A percentile compares a stretch with the other conserved stretches of the same genome.
Conservation (phyloP, 2,329 filamentous ascomycete species). For the Pochonia chlamydosporia region DNA sequence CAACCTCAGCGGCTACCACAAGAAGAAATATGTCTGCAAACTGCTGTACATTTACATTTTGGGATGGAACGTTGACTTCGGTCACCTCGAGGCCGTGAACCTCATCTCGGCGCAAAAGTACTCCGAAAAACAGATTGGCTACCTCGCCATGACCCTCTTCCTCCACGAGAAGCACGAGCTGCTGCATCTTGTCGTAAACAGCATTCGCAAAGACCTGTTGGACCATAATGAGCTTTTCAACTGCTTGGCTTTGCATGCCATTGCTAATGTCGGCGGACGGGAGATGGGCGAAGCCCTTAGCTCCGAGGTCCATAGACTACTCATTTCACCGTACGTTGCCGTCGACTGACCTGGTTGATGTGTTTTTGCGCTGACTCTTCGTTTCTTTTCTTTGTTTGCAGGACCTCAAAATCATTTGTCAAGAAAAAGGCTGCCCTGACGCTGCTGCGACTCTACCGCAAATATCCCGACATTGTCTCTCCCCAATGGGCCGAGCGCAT, state of each 20-base stretch:
- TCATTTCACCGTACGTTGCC: constrained; percentile 75
- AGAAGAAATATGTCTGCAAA: constrained; percentile 99
- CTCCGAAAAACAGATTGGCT: constrained; percentile 98
- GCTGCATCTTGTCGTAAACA: constrained; percentile 94
- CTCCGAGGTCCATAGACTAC: constrained; percentile 81
- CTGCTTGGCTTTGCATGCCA: constrained; percentile 91
- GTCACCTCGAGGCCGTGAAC: constrained; percentile 96
- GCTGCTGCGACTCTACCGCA: constrained; percentile 86
- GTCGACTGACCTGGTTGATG: background rate
- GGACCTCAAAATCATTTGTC: constrained; percentile 85
- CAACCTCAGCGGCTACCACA: constrained; percentile 91
- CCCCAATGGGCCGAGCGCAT: constrained; percentile 97
- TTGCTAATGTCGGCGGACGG: constrained; percentile 92
- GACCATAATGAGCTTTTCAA: constrained; percentile 98
- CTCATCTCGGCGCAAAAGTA: constrained; percentile 95
- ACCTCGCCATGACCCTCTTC: constrained; percentile 94
- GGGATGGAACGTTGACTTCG: constrained; percentile 98
- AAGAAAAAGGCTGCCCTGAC: constrained; percentile 99
- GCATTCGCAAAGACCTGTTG: constrained; percentile 90
- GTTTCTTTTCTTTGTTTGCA: constrained; percentile 13
- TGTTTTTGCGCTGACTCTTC: no score
- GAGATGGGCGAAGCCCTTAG: constrained; percentile 97
- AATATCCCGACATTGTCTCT: constrained; percentile 88
- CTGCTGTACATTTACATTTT: constrained; percentile 98
- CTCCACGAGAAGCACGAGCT: constrained; percentile 96